phyloP scores from a whole-genome alignment of 352 stramenopile species.

The Phytophthora quininea region DNA sequence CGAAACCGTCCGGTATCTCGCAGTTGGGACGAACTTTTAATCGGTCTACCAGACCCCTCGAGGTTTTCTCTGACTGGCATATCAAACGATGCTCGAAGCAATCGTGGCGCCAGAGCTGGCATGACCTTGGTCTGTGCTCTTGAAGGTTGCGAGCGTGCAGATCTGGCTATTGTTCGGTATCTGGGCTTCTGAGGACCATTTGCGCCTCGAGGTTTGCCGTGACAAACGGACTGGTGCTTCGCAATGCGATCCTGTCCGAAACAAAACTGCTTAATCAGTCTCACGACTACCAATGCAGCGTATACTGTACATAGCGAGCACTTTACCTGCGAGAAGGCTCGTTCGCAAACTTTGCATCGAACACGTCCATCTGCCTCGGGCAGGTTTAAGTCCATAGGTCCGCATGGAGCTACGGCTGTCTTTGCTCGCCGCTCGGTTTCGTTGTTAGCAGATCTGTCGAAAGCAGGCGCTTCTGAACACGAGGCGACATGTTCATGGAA shows the following conservation, averaged over 20 bases:
- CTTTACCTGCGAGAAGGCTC: slow-evolving; percentile 47
- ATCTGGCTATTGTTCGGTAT: not conserved
- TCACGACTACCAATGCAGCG: slow-evolving; percentile 1
- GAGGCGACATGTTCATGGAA: slow-evolving; percentile 30
- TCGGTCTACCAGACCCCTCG: not conserved
- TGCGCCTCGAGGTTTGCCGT: slow-evolving; percentile 17
- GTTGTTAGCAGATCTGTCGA: not conserved
- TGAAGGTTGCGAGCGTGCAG: not conserved
- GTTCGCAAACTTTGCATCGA: slow-evolving; percentile 60
- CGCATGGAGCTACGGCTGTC: not conserved
- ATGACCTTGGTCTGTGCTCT: not conserved
- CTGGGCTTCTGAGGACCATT: slow-evolving; percentile 9
- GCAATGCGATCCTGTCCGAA: slow-evolving; percentile 53
- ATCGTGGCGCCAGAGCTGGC: slow-evolving; percentile 2
- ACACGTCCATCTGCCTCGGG: slow-evolving; percentile 58
- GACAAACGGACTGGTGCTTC: slow-evolving; percentile 76
- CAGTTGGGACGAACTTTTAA: not conserved
- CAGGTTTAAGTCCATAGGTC: slow-evolving; percentile 37
- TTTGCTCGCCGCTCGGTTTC: not conserved
- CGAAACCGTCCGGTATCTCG: slow-evolving; percentile 5
- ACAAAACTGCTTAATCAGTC: not conserved
- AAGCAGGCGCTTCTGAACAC: slow-evolving; percentile 21
- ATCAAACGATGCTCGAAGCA: slow-evolving; percentile 3
- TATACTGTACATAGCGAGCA: not conserved
- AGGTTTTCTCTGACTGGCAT: slow-evolving; percentile 5